These are phyloP conservation scores for Fusarium sublunatum DNA, from an alignment of 2,329 filamentous ascomycete species.

Conservation along the genomic window DNA sequence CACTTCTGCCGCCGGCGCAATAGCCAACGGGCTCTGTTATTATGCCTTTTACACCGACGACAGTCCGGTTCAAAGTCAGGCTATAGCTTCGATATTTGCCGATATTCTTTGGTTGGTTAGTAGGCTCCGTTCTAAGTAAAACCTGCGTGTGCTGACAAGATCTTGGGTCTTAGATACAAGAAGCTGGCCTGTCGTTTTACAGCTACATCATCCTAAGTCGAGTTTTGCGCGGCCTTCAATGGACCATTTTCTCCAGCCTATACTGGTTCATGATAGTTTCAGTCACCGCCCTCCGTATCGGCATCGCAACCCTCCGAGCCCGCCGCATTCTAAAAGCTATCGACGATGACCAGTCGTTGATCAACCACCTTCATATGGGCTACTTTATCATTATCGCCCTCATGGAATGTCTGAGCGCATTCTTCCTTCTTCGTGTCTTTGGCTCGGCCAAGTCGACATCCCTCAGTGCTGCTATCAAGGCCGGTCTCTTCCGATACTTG, in stretches of 20 bases:
- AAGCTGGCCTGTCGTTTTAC: constrained; percentile 58
- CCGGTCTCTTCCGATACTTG: constrained; percentile 54
- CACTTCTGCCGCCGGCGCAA: constrained; percentile 51
- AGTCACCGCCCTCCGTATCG: constrained; percentile 61
- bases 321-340: constrained; percentile 45
- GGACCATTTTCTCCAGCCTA: constrained; percentile 60
- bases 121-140: rapidly evolving
- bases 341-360: constrained; percentile 44
- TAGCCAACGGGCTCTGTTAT: constrained; percentile 58
- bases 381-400: constrained; percentile 57
- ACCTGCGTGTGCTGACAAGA: not conserved
- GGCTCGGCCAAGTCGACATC: constrained; percentile 47
- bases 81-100: constrained; percentile 53
- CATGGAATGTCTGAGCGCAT: constrained; percentile 54
- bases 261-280: constrained; percentile 68
- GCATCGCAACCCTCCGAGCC: constrained; percentile 50
- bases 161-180: constrained; percentile 54
- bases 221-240: constrained; percentile 58
- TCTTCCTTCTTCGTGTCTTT: constrained; percentile 55
- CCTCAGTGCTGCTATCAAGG: constrained; percentile 46
- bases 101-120: constrained; percentile 57
- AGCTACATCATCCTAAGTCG: constrained; percentile 65
- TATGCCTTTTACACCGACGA: constrained; percentile 54
- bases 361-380: constrained; percentile 55
- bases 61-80: constrained; percentile 40